Evolutionary conservation across 2,329 filamentous ascomycete genomes (phyloP).

Genomic region (Neodidymelliopsis sp.): DNA sequence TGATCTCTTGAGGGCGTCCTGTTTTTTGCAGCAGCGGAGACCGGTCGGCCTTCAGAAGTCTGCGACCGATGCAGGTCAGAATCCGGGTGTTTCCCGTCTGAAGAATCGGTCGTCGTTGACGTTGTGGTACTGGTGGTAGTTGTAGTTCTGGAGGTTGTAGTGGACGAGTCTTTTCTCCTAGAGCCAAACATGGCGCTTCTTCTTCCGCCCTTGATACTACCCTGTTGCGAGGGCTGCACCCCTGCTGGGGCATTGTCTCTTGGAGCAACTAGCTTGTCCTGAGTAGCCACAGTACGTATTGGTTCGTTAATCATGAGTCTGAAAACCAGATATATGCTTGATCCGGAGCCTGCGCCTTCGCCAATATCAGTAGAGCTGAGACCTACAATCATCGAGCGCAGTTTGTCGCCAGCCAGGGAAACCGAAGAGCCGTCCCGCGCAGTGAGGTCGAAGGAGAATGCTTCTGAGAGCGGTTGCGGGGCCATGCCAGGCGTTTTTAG

Average conservation of each 20-base stretch:
- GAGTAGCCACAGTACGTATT: slow-evolving; percentile 35
- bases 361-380: slow-evolving; percentile 78
- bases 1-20: slow-evolving; percentile 48
- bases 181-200: slow-evolving; percentile 72
- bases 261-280: slow-evolving; percentile 39
- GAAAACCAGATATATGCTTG: slow-evolving; percentile 82
- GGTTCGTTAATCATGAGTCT: slow-evolving; percentile 73
- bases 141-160: slow-evolving; percentile 10
- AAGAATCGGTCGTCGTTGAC: slow-evolving; percentile 17
- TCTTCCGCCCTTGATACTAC: slow-evolving; percentile 53
- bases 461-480: slow-evolving; percentile 78
- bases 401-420: slow-evolving; percentile 69
- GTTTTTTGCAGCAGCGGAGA: slow-evolving; percentile 37
- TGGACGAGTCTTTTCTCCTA: slow-evolving; percentile 58
- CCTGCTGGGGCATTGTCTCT: slow-evolving; percentile 37
- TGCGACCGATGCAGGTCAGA: slow-evolving; percentile 35
- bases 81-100: slow-evolving; percentile 33
- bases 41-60: slow-evolving; percentile 36
- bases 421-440: slow-evolving; percentile 74
- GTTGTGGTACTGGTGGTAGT: not conserved
- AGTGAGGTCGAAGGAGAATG: slow-evolving; percentile 79
- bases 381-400: slow-evolving; percentile 88
- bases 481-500: slow-evolving; percentile 70
- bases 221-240: slow-evolving; percentile 42
- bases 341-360: slow-evolving; percentile 69